Conservation (phyloP, 23 red algal genomes). For the Gracilaria caudata region DNA sequence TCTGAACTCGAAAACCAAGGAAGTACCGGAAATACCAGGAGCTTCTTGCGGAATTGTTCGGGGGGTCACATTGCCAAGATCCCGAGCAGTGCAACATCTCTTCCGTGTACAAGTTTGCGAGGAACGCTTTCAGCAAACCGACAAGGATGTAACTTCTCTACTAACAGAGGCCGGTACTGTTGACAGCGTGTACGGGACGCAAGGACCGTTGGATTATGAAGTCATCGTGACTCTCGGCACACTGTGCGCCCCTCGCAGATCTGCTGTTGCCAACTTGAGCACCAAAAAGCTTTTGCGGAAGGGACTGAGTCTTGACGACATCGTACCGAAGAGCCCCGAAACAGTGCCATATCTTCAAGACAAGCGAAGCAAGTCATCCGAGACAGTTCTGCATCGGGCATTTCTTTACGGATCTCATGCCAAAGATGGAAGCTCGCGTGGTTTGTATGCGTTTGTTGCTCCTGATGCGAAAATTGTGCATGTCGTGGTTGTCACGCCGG, state of each 20-base stretch:
- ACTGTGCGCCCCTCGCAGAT: constrained; percentile 35
- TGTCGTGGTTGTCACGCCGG: constrained; percentile 60
- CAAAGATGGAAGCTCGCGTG: constrained; percentile 57
- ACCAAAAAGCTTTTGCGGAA: constrained; percentile 34
- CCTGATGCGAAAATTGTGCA: constrained; percentile 61
- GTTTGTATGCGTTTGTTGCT: constrained; percentile 60
- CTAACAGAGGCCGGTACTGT: constrained; percentile 50
- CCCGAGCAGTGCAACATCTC: constrained; percentile 33
- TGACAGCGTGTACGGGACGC: constrained; percentile 60
- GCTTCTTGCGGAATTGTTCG: constrained; percentile 15
- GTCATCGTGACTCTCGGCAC: constrained; percentile 44
- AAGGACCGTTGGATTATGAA: constrained; percentile 65
- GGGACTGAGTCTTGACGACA: constrained; percentile 54
- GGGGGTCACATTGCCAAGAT: constrained; percentile 58
- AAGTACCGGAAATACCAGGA: constrained; percentile 47
- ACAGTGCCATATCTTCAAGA: constrained; percentile 53
- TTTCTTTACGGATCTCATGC: constrained; percentile 77
- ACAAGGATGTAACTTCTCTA: constrained; percentile 59
- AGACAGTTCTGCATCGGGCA: constrained; percentile 54
- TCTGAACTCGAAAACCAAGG: constrained; percentile 41
- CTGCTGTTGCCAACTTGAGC: constrained; percentile 6
- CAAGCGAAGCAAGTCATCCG: not conserved
- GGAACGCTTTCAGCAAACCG: constrained; percentile 50
- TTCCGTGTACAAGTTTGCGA: constrained; percentile 68
- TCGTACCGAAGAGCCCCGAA: constrained; percentile 41